Evolutionary conservation across 140 eudicot species (phyloP).

Genomic region (Oenanthe javanica): DNA sequence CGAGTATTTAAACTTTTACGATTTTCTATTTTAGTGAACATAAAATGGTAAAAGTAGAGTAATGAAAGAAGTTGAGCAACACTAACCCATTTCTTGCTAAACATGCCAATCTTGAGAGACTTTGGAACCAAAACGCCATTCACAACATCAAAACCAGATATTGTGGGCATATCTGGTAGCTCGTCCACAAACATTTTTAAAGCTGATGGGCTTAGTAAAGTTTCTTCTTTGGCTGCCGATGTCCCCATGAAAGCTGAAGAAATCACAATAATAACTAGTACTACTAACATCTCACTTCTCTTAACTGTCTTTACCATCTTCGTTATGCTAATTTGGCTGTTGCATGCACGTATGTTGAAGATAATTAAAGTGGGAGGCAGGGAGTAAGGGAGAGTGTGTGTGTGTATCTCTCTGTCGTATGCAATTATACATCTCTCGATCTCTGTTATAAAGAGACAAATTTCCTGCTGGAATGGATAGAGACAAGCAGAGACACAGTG

Average conservation of each 20-base stretch:
- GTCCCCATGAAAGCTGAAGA: constrained; percentile 19
- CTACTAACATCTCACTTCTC: background rate
- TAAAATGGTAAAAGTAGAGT: background rate
- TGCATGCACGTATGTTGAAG: no score
- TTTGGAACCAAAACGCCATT: constrained; percentile 36
- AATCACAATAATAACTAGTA: background rate
- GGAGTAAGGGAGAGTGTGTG: no score
- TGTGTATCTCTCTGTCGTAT: no score
- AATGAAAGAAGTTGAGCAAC: background rate
- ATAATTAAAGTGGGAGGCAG: no score
- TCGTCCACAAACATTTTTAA: constrained; percentile 71
- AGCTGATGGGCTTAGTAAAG: constrained; percentile 31
- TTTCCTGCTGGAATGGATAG: no score
- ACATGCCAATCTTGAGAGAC: constrained; percentile 59
- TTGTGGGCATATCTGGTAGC: constrained; percentile 71
- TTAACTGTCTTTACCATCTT: background rate
- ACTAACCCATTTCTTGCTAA: constrained; percentile 59
- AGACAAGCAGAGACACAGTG: no score
- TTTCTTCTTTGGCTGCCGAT: constrained; percentile 9
- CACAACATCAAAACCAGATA: constrained; percentile 38
- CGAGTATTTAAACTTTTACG: background rate
- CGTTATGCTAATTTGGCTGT: no score
- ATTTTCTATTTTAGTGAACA: background rate
- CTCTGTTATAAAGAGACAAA: no score
- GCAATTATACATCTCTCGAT: no score